Evolutionary conservation across 2,329 filamentous ascomycete genomes (phyloP).

Genomic region (Domatiomyces globalis): DNA sequence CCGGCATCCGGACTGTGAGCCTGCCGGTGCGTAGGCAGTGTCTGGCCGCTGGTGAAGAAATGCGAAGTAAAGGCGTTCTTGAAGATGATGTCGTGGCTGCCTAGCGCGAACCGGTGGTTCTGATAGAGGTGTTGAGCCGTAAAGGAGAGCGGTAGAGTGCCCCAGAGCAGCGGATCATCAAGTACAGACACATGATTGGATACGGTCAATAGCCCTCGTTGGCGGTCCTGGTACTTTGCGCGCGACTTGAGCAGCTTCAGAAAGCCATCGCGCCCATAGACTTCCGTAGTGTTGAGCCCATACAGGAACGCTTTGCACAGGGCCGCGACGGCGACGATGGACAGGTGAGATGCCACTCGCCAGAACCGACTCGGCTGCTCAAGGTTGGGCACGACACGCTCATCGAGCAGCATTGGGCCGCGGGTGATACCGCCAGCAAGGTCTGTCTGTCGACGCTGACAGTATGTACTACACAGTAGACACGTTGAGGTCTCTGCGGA

Average conservation of each 20-base stretch:
- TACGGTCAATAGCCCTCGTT: conserved; percentile 77
- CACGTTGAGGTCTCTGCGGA: not conserved
- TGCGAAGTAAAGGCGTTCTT: conserved; percentile 53
- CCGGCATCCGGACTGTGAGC: conserved; percentile 61
- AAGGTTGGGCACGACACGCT: conserved; percentile 21
- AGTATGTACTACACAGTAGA: too few relatives aligned
- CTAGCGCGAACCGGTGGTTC: conserved; percentile 77
- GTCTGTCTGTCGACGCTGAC: not conserved
- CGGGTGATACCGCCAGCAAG: not conserved
- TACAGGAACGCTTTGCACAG: conserved; percentile 63
- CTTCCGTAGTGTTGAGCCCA: conserved; percentile 59
- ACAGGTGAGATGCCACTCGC: conserved; percentile 57
- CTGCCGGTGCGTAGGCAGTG: conserved; percentile 72
- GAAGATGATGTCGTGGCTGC: conserved; percentile 92
- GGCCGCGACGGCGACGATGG: conserved; percentile 59
- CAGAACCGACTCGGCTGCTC: conserved; percentile 38
- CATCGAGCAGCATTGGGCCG: not conserved
- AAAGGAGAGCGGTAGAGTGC: conserved; percentile 63
- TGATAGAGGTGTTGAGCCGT: conserved; percentile 47
- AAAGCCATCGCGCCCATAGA: conserved; percentile 62
- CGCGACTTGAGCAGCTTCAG: conserved; percentile 61
- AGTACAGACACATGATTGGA: conserved; percentile 84
- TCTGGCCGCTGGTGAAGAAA: conserved; percentile 84
- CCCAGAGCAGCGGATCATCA: conserved; percentile 92
- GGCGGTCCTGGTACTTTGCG: conserved; percentile 48